These are phyloP conservation scores for Gyrodon lividus DNA, from an alignment of 768 basidiomycete species.

Conservation along the genomic window DNA sequence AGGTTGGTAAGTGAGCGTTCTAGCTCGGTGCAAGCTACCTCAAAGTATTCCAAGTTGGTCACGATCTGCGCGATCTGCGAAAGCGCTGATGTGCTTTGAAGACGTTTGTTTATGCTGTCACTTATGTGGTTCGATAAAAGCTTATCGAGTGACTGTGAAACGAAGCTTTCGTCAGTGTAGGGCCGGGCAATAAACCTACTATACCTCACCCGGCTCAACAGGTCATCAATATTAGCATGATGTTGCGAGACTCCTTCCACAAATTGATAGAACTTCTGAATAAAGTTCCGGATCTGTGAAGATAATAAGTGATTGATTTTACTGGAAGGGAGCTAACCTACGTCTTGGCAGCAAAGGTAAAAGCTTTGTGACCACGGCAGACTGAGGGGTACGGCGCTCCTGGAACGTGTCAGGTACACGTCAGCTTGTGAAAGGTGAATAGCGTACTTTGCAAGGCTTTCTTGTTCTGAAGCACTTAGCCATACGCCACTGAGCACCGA, in stretches of 20 bases:
- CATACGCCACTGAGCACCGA: slow-evolving; percentile 80
- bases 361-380: slow-evolving; percentile 97
- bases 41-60: slow-evolving; percentile 90
- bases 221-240: slow-evolving; percentile 87
- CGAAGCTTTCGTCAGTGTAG: slow-evolving; percentile 1
- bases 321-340: slow-evolving; percentile 27
- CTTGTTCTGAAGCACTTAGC: slow-evolving; percentile 68
- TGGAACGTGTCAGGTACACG: slow-evolving; percentile 28
- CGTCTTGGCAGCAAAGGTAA: slow-evolving; percentile 90
- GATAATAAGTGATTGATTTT: slow-evolving; percentile 1
- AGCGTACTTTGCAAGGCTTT: slow-evolving; percentile 53
- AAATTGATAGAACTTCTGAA: slow-evolving; percentile 95
- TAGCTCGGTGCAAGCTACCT: slow-evolving; percentile 79
- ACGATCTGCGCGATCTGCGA: slow-evolving; percentile 93
- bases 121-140: slow-evolving; percentile 77
- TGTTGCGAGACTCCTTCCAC: slow-evolving; percentile 93
- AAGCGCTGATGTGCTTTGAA: slow-evolving; percentile 72
- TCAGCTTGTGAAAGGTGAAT: slow-evolving; percentile 1
- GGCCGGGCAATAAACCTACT: neutral
- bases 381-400: slow-evolving; percentile 61
- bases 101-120: slow-evolving; percentile 70
- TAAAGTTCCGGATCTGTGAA: slow-evolving; percentile 76
- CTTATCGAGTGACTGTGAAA: slow-evolving; percentile 74
- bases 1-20: slow-evolving; percentile 82
- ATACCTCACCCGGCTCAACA: slow-evolving; percentile 73